Evolutionary conservation across 1,284 basidiomycete species (phyloP).

Genomic region (Cerrena zonata): DNA sequence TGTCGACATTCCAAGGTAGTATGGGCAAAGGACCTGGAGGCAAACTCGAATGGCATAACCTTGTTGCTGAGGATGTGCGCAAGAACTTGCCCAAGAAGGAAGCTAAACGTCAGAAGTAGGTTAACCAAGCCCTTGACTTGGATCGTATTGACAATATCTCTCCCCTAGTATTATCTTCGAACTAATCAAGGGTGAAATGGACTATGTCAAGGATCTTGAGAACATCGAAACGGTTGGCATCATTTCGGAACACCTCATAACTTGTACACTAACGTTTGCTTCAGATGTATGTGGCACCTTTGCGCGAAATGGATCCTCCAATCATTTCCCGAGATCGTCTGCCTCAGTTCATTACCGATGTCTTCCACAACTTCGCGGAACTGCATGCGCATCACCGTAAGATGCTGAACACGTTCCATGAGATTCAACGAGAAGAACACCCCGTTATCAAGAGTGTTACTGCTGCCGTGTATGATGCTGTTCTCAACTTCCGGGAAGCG

Average conservation of each 20-base stretch:
- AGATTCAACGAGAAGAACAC: slow-evolving; percentile 86
- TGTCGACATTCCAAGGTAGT: slow-evolving; percentile 81
- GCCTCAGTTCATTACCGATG: slow-evolving; percentile 77
- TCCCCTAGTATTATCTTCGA: slow-evolving; percentile 80
- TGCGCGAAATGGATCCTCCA: slow-evolving; percentile 69
- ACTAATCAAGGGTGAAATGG: slow-evolving; percentile 92
- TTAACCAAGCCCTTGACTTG: slow-evolving; percentile 10
- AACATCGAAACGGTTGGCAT: slow-evolving; percentile 70
- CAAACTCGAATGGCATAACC: slow-evolving; percentile 83
- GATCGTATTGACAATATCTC: background rate
- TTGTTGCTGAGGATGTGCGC: slow-evolving; percentile 67
- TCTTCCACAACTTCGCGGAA: slow-evolving; percentile 88
- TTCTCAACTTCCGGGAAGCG: slow-evolving; percentile 86
- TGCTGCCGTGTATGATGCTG: slow-evolving; percentile 82
- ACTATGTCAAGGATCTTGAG: slow-evolving; percentile 89
- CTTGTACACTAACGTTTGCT: slow-evolving; percentile 3
- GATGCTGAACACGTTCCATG: slow-evolving; percentile 76
- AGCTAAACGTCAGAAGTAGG: slow-evolving; percentile 82
- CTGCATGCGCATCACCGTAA: slow-evolving; percentile 69
- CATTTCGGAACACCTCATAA: background rate
- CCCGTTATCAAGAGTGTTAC: slow-evolving; percentile 80
- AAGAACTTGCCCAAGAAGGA: slow-evolving; percentile 70
- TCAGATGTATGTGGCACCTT: slow-evolving; percentile 73
- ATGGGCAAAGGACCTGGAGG: slow-evolving; percentile 72
- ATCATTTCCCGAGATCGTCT: slow-evolving; percentile 72